These are phyloP conservation scores for Gelatoporia subvermispora DNA, from an alignment of 768 basidiomycete species.

Conservation along the genomic window DNA sequence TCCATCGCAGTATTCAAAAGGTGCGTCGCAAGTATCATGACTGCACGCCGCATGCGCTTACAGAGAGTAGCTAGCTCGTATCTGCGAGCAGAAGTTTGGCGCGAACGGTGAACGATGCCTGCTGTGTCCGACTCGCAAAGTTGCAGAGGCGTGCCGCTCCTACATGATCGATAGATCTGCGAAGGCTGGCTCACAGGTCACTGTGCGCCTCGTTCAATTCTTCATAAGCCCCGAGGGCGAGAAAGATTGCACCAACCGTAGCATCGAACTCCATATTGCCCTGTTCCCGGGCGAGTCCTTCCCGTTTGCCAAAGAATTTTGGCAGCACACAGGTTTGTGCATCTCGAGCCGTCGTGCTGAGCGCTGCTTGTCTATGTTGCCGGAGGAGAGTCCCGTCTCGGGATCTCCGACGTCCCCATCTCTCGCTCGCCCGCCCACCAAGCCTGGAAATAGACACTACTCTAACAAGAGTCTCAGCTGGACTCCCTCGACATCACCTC, in stretches of 20 bases:
- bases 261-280: slow-evolving; percentile 74
- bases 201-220: slow-evolving; percentile 61
- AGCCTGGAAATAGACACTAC: slow-evolving; percentile 55
- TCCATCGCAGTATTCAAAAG: slow-evolving; percentile 80
- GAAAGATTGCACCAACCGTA: slow-evolving; percentile 21
- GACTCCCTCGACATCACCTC: slow-evolving; percentile 10
- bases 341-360: slow-evolving; percentile 88
- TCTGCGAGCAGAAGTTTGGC: slow-evolving; percentile 80
- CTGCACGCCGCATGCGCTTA: slow-evolving; percentile 1
- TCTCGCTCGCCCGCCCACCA: slow-evolving; percentile 31
- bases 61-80: slow-evolving; percentile 56
- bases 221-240: slow-evolving; percentile 61
- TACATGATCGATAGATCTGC: slow-evolving; percentile 59
- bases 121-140: slow-evolving; percentile 67
- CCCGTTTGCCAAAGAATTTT: slow-evolving; percentile 80
- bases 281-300: slow-evolving; percentile 64
- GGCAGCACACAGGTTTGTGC: slow-evolving; percentile 92
- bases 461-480: slow-evolving; percentile 31
- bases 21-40: slow-evolving; percentile 50
- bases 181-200: slow-evolving; percentile 36
- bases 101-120: slow-evolving; percentile 67
- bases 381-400: slow-evolving; percentile 23
- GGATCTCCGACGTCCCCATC: neutral
- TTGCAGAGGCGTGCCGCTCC: slow-evolving; percentile 70
- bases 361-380: slow-evolving; percentile 68